These are phyloP conservation scores for Mycena sanguinolenta DNA, from an alignment of 768 basidiomycete genomes.

Conservation along the genomic window DNA sequence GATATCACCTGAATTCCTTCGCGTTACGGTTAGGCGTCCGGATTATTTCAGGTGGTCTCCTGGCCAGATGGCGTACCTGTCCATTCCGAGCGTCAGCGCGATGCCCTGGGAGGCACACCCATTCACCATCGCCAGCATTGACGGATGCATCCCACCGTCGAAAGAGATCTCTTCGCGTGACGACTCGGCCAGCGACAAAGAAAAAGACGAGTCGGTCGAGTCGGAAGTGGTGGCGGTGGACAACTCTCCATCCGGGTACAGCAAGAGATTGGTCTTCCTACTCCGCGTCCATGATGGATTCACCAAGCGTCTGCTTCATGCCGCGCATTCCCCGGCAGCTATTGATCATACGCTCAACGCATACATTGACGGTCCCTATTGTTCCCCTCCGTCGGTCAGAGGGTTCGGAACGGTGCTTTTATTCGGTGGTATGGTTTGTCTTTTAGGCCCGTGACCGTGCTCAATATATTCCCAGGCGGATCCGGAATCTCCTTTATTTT, in stretches of 20 bases:
- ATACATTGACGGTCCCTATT: constrained; percentile 70
- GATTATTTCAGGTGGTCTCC: constrained; percentile 59
- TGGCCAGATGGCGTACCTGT: constrained; percentile 64
- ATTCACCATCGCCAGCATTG: constrained; percentile 61
- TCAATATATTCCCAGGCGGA: constrained; percentile 50
- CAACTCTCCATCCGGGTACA: constrained; percentile 25
- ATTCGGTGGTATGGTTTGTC: constrained; percentile 53
- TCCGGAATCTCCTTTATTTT: constrained; percentile 60
- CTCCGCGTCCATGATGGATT: constrained; percentile 67
- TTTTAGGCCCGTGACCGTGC: neutral
- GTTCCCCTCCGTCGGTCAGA: constrained; percentile 51
- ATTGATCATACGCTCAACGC: constrained; percentile 50
- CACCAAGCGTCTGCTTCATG: constrained; percentile 57
- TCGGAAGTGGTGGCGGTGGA: constrained; percentile 16
- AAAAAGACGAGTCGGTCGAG: constrained; percentile 12
- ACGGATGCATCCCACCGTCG: constrained; percentile 37
- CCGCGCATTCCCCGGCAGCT: constrained; percentile 33
- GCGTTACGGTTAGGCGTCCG: constrained; percentile 56
- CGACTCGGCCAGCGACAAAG: constrained; percentile 22
- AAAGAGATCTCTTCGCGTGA: neutral
- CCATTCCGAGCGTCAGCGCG: constrained; percentile 58
- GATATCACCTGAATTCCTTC: constrained; percentile 46
- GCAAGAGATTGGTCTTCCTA: constrained; percentile 64
- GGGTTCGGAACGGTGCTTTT: constrained; percentile 59
- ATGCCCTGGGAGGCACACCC: constrained; percentile 64